These are phyloP conservation scores for Voacanga thouarsii DNA, from an alignment of 257 asterid genomes.

Conservation along the genomic window DNA sequence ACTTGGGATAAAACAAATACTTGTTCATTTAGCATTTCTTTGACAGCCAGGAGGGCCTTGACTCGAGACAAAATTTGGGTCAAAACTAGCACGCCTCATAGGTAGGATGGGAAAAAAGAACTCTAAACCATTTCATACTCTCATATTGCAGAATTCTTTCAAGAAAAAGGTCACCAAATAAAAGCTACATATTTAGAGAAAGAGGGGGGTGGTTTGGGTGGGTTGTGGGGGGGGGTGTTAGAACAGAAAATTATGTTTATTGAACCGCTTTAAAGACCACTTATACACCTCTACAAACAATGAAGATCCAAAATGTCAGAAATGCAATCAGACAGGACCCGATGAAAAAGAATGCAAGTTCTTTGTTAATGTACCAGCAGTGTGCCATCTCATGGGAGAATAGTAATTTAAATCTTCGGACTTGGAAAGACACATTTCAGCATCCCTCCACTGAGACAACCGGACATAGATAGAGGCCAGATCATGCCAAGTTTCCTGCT, in stretches of 20 bases:
- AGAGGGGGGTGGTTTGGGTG: no score
- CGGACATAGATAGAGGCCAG: slow-evolving; percentile 76
- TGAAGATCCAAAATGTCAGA: not conserved
- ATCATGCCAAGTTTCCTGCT: slow-evolving; percentile 81
- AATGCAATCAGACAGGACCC: not conserved
- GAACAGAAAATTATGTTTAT: not conserved
- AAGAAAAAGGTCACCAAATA: not conserved
- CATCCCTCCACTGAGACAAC: slow-evolving; percentile 72
- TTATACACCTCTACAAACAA: not conserved
- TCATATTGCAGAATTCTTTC: not conserved
- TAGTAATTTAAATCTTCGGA: slow-evolving; percentile 45
- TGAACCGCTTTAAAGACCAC: not conserved
- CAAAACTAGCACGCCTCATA: not conserved
- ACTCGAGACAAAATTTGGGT: not conserved
- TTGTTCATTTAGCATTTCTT: not conserved
- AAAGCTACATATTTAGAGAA: not conserved
- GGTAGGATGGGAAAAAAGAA: not conserved
- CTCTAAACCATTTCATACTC: not conserved
- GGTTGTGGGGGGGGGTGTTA: no score
- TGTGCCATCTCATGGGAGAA: slow-evolving; percentile 75
- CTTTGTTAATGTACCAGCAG: slow-evolving; percentile 45
- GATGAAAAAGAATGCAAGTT: slow-evolving; percentile 5
- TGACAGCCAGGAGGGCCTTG: not conserved
- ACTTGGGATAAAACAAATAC: not conserved
- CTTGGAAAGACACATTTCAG: slow-evolving; percentile 75